Percentiles rank a stretch among this genome's conserved stretches.
These are phyloP conservation scores for Aspergillus saccharolyticus DNA, from an alignment of 495 filamentous ascomycete species.

Conservation along the genomic window DNA sequence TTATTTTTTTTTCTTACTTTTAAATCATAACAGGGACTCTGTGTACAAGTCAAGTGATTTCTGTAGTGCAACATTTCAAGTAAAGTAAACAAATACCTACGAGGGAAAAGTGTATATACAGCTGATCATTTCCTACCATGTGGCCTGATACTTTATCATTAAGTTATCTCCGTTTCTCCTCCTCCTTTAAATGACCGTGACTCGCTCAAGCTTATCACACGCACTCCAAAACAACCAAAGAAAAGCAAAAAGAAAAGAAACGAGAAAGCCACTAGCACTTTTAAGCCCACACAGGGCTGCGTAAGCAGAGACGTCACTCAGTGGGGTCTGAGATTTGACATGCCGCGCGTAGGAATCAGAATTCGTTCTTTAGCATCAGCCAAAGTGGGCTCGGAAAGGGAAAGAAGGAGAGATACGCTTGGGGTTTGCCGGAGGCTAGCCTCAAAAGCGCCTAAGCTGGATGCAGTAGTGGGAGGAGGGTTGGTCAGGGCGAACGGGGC, in stretches of 20 bases:
- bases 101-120: not conserved
- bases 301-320: constrained; percentile 24
- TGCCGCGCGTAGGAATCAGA: constrained; percentile 7
- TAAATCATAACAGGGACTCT: no score
- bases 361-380: no score
- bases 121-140: not conserved
- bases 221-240: not conserved
- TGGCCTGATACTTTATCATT: not conserved
- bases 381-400: no score
- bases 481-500: not conserved
- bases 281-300: constrained; percentile 13
- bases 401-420: not conserved
- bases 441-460: not conserved
- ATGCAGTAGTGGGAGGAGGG: no score
- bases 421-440: constrained; percentile 2
- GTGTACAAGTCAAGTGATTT: no score
- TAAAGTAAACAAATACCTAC: no score
- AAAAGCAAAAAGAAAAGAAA: not conserved
- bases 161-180: not conserved
- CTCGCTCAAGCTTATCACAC: not conserved
- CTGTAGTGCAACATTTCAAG: no score
- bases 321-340: constrained; percentile 17
- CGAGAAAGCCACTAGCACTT: not conserved
- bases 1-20: no score
- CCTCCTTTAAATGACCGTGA: not conserved